Conservation (phyloP, 2,329 filamentous ascomycete species). For the Alternaria infectoria region DNA sequence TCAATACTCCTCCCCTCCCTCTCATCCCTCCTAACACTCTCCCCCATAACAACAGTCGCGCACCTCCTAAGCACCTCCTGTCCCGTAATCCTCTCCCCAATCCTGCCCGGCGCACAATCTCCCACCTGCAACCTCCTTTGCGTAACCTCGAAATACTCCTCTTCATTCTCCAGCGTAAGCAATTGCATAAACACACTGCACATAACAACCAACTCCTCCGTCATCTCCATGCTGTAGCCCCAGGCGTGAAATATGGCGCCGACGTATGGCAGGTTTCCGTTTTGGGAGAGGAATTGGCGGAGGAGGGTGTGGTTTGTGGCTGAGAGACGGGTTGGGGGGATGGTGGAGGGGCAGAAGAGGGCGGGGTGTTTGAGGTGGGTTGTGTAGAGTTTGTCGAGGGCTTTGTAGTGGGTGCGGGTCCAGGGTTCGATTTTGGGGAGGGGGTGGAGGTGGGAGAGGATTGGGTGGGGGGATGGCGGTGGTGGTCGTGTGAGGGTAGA, state of each 20-base stretch:
- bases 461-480: slow-evolving; percentile 33
- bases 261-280: slow-evolving; percentile 29
- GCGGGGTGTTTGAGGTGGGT: slow-evolving; percentile 39
- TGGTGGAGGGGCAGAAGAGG: slow-evolving; percentile 38
- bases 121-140: slow-evolving; percentile 39
- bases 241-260: slow-evolving; percentile 39
- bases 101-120: slow-evolving; percentile 30
- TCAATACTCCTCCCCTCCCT: slow-evolving; percentile 33
- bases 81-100: slow-evolving; percentile 29
- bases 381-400: slow-evolving; percentile 45
- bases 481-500: neutral
- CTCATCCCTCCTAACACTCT: slow-evolving; percentile 43
- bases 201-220: slow-evolving; percentile 39
- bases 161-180: slow-evolving; percentile 31
- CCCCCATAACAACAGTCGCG: slow-evolving; percentile 44
- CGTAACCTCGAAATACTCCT: slow-evolving; percentile 33
- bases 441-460: slow-evolving; percentile 28
- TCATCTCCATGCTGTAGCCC: slow-evolving; percentile 46
- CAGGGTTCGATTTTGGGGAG: slow-evolving; percentile 48
- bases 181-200: slow-evolving; percentile 44
- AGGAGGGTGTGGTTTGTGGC: slow-evolving; percentile 40
- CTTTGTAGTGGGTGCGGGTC: slow-evolving; percentile 50
- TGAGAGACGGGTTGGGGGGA: slow-evolving; percentile 25
- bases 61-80: slow-evolving; percentile 39
- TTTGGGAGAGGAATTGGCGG: slow-evolving; percentile 27